Percentiles rank a stretch among this genome's conserved stretches.
Conservation (phyloP, 2,329 filamentous ascomycete genomes). For the Botrytis tulipae region DNA sequence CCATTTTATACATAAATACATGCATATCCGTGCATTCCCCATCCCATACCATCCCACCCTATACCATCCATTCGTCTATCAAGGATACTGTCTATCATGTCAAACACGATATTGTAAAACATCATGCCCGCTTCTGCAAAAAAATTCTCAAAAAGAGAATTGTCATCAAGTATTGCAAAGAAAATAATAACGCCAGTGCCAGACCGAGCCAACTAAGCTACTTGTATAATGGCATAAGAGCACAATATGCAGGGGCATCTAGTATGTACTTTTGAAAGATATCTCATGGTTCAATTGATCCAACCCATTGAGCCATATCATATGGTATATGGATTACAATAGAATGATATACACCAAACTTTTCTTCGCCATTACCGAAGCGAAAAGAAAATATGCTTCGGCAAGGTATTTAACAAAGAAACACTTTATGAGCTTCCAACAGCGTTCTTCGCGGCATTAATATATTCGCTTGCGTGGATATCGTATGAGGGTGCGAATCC, state of each 20-base stretch:
- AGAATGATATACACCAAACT: constrained; percentile 16
- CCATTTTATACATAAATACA: background rate
- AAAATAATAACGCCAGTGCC: background rate
- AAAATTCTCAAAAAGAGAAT: background rate
- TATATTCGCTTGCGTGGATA: constrained; percentile 47
- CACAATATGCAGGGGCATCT: background rate
- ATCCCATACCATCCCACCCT: background rate
- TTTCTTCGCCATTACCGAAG: constrained; percentile 7
- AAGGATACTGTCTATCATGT: background rate
- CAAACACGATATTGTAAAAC: background rate
- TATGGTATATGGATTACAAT: background rate
- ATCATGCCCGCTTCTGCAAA: background rate
- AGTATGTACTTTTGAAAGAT: constrained; percentile 3
- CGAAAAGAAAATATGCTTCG: constrained; percentile 17
- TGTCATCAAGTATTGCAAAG: background rate
- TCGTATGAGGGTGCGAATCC: constrained; percentile 62
- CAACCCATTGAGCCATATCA: background rate
- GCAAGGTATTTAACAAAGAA: background rate
- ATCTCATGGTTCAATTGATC: constrained; percentile 6
- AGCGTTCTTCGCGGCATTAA: constrained; percentile 36
- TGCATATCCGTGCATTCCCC: background rate
- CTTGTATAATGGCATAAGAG: background rate
- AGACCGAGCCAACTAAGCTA: background rate
- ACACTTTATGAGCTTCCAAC: constrained; percentile 27
- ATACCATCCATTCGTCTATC: background rate